Conservation (phyloP, 1,284 basidiomycete species). For the Irpex rosettiformis region DNA sequence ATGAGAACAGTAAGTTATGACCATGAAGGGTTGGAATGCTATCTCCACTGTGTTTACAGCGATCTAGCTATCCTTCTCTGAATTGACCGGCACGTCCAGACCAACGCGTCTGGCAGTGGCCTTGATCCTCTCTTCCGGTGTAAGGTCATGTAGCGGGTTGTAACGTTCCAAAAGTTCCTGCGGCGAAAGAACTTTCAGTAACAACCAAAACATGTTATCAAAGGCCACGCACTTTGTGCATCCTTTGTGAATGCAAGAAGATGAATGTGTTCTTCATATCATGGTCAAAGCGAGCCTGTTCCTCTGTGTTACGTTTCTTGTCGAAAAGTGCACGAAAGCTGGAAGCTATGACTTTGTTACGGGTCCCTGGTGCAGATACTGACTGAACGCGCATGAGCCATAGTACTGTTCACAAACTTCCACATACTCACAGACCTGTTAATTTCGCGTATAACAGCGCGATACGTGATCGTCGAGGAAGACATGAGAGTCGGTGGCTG, state of each 20-base stretch:
- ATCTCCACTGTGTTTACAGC: too few relatives aligned
- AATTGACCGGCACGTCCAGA: slow-evolving; percentile 58
- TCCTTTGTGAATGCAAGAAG: slow-evolving; percentile 70
- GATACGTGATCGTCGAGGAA: slow-evolving; percentile 31
- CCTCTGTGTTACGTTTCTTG: slow-evolving; percentile 28
- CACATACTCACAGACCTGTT: slow-evolving; percentile 35
- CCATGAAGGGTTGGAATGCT: too few relatives aligned
- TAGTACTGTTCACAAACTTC: slow-evolving; percentile 5
- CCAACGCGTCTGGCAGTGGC: slow-evolving; percentile 88
- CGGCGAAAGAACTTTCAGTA: slow-evolving; percentile 11
- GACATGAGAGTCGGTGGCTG: neutral
- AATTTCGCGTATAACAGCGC: slow-evolving; percentile 41
- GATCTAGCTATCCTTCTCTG: slow-evolving; percentile 18
- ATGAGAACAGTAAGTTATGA: too few relatives aligned
- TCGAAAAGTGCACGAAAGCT: slow-evolving; percentile 63
- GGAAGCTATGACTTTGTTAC: slow-evolving; percentile 42
- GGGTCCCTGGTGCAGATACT: slow-evolving; percentile 37
- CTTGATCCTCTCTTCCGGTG: slow-evolving; percentile 73
- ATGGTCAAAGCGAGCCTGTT: slow-evolving; percentile 30
- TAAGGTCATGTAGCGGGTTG: slow-evolving; percentile 80
- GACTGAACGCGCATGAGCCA: slow-evolving; percentile 32
- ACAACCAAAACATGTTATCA: neutral
- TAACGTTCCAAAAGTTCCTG: slow-evolving; percentile 79
- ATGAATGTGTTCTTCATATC: slow-evolving; percentile 65
- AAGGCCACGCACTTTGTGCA: slow-evolving; percentile 41